phyloP scores from a whole-genome alignment of 2,329 filamentous ascomycete genomes.

The Diaporthe sp. region DNA sequence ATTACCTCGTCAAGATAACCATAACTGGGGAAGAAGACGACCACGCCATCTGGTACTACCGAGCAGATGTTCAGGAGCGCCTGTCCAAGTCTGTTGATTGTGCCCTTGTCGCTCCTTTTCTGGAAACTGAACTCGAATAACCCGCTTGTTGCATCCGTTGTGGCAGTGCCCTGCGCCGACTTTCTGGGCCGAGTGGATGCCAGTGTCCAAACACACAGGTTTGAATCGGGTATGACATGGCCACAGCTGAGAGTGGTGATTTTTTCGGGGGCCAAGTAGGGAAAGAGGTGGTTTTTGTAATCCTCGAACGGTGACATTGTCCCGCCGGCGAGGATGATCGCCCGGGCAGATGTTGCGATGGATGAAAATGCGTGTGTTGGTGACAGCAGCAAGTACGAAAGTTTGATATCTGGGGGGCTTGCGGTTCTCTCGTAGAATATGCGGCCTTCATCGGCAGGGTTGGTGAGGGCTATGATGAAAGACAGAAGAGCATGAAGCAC shows the following conservation, averaged over 20 bases:
- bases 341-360: conserved; percentile 84
- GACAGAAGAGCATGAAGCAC: conserved; percentile 66
- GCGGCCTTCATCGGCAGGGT: conserved; percentile 78
- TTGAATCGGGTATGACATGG: conserved; percentile 88
- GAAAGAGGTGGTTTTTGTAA: conserved; percentile 87
- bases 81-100: conserved; percentile 79
- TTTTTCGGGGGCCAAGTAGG: conserved; percentile 70
- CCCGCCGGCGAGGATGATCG: conserved; percentile 91
- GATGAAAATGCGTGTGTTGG: conserved; percentile 92
- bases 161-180: conserved; percentile 28
- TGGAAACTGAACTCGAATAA: conserved; percentile 89
- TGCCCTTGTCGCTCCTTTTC: conserved; percentile 73
- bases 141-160: conserved; percentile 47
- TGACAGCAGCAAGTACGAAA: conserved; percentile 91
- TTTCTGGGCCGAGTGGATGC: conserved; percentile 51
- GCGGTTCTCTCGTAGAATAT: conserved; percentile 69
- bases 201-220: conserved; percentile 83
- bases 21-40: conserved; percentile 97
- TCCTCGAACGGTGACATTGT: conserved; percentile 98
- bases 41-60: conserved; percentile 86
- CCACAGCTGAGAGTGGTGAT: conserved; percentile 90
- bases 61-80: conserved; percentile 78
- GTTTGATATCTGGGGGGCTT: conserved; percentile 58
- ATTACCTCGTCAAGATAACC: conserved; percentile 85
- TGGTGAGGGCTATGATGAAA: conserved; percentile 85